Percentiles rank a stretch among this genome's conserved stretches.
These are phyloP conservation scores for Ophiosphaerella herpotricha DNA, from an alignment of 2,329 filamentous ascomycete species.

Conservation along the genomic window DNA sequence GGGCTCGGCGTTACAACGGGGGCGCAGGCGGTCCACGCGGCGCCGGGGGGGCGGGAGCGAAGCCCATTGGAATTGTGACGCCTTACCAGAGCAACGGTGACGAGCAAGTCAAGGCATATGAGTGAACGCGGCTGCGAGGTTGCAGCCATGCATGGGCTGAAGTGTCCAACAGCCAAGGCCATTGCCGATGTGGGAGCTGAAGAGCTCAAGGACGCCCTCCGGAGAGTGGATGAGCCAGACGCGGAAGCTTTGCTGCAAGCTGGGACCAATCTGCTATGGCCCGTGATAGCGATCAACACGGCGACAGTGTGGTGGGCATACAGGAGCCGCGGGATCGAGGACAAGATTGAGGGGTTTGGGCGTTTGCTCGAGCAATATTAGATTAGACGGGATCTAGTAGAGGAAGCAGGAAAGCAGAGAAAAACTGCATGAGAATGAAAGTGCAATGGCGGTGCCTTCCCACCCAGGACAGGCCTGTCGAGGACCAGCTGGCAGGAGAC, in stretches of 20 bases:
- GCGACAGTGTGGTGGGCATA: constrained; percentile 23
- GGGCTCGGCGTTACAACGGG: constrained; percentile 37
- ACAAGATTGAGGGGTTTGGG: constrained; percentile 18
- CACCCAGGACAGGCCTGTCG: too few species aligned
- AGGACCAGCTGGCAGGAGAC: too few species aligned
- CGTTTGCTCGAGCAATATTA: constrained; percentile 19
- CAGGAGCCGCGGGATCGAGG: constrained; percentile 19
- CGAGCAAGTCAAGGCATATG: constrained; percentile 38
- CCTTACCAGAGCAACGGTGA: constrained; percentile 40
- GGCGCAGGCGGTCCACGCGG: constrained; percentile 36
- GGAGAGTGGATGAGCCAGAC: constrained; percentile 18
- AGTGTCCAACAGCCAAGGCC: constrained; percentile 24
- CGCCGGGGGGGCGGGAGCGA: constrained; percentile 33
- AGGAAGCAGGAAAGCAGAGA: too few species aligned
- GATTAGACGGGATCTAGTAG: too few species aligned
- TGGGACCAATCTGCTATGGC: constrained; percentile 24
- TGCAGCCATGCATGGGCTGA: constrained; percentile 31
- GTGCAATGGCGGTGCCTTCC: not conserved
- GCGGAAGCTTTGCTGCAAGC: constrained; percentile 22
- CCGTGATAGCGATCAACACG: constrained; percentile 25
- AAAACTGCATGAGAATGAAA: not conserved
- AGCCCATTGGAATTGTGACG: constrained; percentile 39
- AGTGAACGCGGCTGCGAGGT: constrained; percentile 37
- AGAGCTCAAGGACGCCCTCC: constrained; percentile 15
- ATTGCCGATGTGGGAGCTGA: constrained; percentile 17